Percentiles rank a stretch among this genome's conserved stretches.
Conservation (phyloP, 2,329 filamentous ascomycete species). For the Aquanectria penicillioides region DNA sequence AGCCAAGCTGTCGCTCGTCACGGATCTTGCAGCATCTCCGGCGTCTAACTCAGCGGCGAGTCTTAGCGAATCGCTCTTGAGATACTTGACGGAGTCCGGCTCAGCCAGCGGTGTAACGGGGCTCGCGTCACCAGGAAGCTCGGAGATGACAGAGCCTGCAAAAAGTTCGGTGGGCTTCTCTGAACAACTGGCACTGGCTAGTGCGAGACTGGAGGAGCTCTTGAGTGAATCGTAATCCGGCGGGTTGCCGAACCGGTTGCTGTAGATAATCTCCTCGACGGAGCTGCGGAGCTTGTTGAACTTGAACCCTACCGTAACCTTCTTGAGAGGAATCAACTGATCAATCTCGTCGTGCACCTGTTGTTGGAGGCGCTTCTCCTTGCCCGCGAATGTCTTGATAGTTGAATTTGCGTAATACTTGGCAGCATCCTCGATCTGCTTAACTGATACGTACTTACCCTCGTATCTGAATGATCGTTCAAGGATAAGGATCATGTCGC, state of each 20-base stretch:
- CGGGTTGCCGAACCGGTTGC: constrained; percentile 30
- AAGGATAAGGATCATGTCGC: constrained; percentile 40
- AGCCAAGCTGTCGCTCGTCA: neutral
- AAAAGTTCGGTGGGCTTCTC: constrained; percentile 17
- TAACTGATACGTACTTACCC: constrained; percentile 40
- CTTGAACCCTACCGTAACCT: constrained; percentile 33
- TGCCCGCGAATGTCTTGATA: constrained; percentile 31
- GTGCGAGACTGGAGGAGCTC: constrained; percentile 28
- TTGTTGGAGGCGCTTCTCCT: constrained; percentile 36
- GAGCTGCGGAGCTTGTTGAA: constrained; percentile 35
- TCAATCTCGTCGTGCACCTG: constrained; percentile 40
- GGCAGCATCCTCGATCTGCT: constrained; percentile 39
- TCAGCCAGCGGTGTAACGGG: neutral
- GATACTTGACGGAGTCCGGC: neutral
- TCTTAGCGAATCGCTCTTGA: neutral
- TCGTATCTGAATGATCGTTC: constrained; percentile 38
- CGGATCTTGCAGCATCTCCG: neutral
- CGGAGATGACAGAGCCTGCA: constrained; percentile 3
- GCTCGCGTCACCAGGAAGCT: constrained; percentile 19
- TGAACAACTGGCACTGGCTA: neutral
- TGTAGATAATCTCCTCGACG: constrained; percentile 34
- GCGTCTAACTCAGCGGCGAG: constrained; percentile 29
- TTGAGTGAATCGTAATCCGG: constrained; percentile 23
- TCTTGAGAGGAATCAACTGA: constrained; percentile 35
- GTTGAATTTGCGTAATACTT: constrained; percentile 35